Evolutionary conservation across 768 basidiomycete genomes (phyloP).

Genomic region (Auricularia sp.): DNA sequence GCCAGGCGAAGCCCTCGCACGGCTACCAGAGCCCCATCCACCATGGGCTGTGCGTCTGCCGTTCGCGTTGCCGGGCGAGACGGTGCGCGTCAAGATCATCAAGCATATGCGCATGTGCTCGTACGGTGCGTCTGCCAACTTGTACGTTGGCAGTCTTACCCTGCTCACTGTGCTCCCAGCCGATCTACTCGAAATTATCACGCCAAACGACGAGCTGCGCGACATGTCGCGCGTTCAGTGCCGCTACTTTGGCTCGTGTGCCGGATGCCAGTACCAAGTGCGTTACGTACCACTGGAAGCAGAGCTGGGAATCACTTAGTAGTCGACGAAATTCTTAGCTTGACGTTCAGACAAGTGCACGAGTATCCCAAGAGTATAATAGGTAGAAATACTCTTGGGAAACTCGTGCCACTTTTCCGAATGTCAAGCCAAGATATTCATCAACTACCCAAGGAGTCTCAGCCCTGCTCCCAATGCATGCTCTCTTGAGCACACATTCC

Average conservation of each 20-base stretch:
- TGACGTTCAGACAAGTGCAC: too few relatives aligned
- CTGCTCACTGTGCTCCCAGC: slow-evolving; percentile 26
- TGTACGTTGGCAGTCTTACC: background rate
- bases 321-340: too few relatives aligned
- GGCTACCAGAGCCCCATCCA: slow-evolving; percentile 33
- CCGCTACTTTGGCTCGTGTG: slow-evolving; percentile 81
- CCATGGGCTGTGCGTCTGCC: slow-evolving; percentile 82
- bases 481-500: background rate
- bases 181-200: slow-evolving; percentile 56
- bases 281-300: slow-evolving; percentile 5
- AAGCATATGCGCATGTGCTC: slow-evolving; percentile 63
- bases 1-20: slow-evolving; percentile 58
- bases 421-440: too few relatives aligned
- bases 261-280: slow-evolving; percentile 92
- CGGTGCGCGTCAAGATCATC: slow-evolving; percentile 60
- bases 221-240: slow-evolving; percentile 61
- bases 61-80: slow-evolving; percentile 77
- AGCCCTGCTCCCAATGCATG: too few relatives aligned
- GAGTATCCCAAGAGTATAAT: too few relatives aligned
- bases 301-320: background rate
- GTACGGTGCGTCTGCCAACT: slow-evolving; percentile 7
- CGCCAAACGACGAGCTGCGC: slow-evolving; percentile 50
- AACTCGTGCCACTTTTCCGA: too few relatives aligned
- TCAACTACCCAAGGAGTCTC: too few relatives aligned
- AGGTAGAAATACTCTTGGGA: too few relatives aligned